These are phyloP conservation scores for Tephrocybe rancida DNA, from an alignment of 768 basidiomycete genomes.

Conservation along the genomic window DNA sequence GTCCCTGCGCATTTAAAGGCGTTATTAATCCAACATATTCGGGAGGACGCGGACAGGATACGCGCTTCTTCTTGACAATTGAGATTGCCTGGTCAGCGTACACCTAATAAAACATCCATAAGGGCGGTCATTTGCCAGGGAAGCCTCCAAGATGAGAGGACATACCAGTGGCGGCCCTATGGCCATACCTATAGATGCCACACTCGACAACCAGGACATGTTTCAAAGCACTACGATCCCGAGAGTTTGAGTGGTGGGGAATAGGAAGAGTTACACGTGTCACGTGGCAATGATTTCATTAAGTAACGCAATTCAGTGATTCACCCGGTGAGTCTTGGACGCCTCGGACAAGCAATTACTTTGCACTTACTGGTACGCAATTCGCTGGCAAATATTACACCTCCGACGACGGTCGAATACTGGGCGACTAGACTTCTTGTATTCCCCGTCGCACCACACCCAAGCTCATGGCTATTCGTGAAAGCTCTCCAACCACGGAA, in stretches of 20 bases:
- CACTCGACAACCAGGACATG: constrained; percentile 65
- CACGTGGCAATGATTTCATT: background rate
- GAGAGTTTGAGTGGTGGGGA: background rate
- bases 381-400: background rate
- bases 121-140: background rate
- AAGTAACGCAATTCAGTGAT: too few relatives aligned
- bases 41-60: constrained; percentile 3
- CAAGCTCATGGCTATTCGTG: constrained; percentile 8
- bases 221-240: background rate
- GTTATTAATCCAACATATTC: background rate
- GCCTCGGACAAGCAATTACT: too few relatives aligned
- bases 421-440: too few relatives aligned
- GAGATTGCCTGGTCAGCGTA: constrained; percentile 83
- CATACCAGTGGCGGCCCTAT: constrained; percentile 73
- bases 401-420: too few relatives aligned
- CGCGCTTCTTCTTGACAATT: constrained; percentile 77
- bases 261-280: background rate
- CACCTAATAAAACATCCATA: constrained; percentile 41
- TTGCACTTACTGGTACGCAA: background rate
- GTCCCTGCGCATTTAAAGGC: constrained; percentile 49
- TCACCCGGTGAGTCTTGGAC: too few relatives aligned
- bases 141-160: background rate
- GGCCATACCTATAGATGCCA: constrained; percentile 81
- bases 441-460: too few relatives aligned
- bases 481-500: constrained; percentile 2